Base-by-base conservation (phyloP, 2,329 filamentous ascomycete species). In the Pseudogymnoascus destructans region DNA sequence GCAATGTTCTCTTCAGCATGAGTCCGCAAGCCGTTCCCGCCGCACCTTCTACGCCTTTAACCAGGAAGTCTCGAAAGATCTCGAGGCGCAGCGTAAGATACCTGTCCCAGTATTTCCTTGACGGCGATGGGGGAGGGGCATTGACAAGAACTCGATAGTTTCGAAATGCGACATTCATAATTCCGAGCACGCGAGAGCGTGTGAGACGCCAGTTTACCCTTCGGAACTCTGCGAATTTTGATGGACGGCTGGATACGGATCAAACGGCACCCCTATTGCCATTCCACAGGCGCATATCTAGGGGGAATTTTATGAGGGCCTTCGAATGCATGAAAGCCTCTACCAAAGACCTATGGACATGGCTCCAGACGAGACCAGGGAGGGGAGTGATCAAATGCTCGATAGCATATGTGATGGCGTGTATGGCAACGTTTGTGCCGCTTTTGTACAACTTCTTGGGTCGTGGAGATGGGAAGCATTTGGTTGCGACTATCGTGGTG, bases 401-500 rank as follows among this genome's bases (percentile, higher is more conserved):
- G 30, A 73, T 96, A 61, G 92, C 91, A 46, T 96, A 96, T 72
- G 74, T 95, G 3, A 72, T 96, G 32, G 92, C 88, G 15, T 95
- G 88, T 64, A 75, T 95, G 70, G 89, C 85, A 33, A 96, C 91
- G 0, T 93, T 95, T 66, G 84, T 89, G 62, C 80, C 85, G 2
- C 78, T 79, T 2, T 77, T 95, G 59, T 84, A 89, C 13, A 74
- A 77, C 6, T 80, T 90, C 59, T 75, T 96, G 13, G 92, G 92
- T 9, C 78, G 85, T 62, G 86, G 90, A 67, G 91, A 95, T 72
- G 89, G 89, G 56, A 96, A 96, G 69, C 92, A 96, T 71, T 85
- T 95, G 67, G 89, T 95, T 57, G 90, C 90, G 30, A 96, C 92
- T 1, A 82, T 96, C 59, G 95, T 89, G 0, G 91, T 96, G 9